Conservation (phyloP, 2,329 filamentous ascomycete species). For the Elsinoe necatrix region DNA sequence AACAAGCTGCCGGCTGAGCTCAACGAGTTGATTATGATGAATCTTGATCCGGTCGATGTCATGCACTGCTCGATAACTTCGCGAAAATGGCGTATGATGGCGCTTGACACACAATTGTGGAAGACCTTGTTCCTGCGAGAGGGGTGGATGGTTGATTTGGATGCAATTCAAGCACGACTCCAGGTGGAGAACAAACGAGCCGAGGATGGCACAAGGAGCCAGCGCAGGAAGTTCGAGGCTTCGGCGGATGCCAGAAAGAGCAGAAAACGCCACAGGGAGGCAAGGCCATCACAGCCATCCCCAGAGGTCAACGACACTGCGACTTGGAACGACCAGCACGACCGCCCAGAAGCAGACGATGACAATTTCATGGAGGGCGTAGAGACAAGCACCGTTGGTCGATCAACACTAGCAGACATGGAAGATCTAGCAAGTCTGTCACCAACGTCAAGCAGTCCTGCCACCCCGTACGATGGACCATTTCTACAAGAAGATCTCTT, state of each 20-base stretch:
- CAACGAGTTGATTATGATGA: slow-evolving; percentile 79
- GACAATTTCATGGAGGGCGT: slow-evolving; percentile 16
- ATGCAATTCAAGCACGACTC: slow-evolving; percentile 24
- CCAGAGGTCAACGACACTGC: background rate
- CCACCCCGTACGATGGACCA: slow-evolving; percentile 3
- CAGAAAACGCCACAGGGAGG: slow-evolving; percentile 45
- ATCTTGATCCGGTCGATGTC: slow-evolving; percentile 72
- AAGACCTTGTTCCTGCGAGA: slow-evolving; percentile 71
- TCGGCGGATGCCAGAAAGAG: slow-evolving; percentile 43
- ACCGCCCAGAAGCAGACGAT: slow-evolving; percentile 39
- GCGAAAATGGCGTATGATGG: slow-evolving; percentile 69
- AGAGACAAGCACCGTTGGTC: slow-evolving; percentile 1
- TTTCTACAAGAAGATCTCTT: background rate
- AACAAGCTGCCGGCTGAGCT: slow-evolving; percentile 80
- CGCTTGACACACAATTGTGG: slow-evolving; percentile 81
- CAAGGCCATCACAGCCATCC: slow-evolving; percentile 29
- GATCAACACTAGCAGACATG: slow-evolving; percentile 11
- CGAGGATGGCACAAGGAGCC: background rate
- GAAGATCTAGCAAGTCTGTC: slow-evolving; percentile 8
- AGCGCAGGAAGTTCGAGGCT: slow-evolving; percentile 35
- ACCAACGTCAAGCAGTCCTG: background rate
- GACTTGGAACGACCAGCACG: slow-evolving; percentile 41
- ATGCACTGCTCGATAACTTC: slow-evolving; percentile 72
- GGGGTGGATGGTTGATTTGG: slow-evolving; percentile 55
- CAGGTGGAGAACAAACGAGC: slow-evolving; percentile 7